Evolutionary conservation across 148 eudicot genomes (phyloP).

Genomic region (Vaccinium myrtillus): DNA sequence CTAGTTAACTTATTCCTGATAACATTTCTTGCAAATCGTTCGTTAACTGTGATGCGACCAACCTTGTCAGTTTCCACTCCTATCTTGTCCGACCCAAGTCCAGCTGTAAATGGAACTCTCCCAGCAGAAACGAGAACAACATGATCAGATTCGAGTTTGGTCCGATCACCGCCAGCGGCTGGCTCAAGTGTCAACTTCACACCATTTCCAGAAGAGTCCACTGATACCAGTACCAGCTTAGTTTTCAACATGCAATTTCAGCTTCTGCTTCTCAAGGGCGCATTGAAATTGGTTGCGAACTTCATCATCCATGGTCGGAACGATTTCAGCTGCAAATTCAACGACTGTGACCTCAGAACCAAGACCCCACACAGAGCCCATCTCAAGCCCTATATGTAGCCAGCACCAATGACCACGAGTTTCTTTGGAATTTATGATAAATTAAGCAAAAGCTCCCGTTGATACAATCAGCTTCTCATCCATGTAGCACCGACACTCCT

Average conservation of each 20-base stretch:
- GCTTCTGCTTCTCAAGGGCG: conserved; percentile 85
- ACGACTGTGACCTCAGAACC: conserved; percentile 92
- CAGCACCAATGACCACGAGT: conserved; percentile 90
- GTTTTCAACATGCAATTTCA: conserved; percentile 89
- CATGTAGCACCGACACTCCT: conserved; percentile 7
- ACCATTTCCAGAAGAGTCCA: conserved; percentile 54
- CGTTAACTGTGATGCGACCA: too few species aligned
- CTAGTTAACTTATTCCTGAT: neutral
- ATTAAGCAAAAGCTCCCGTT: conserved; percentile 74
- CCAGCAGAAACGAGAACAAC: too few species aligned
- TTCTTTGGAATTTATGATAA: conserved; percentile 77
- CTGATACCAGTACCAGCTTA: conserved; percentile 57
- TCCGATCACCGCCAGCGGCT: conserved; percentile 23
- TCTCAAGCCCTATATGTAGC: conserved; percentile 89
- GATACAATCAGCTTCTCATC: conserved; percentile 89
- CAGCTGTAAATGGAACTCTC: too few species aligned
- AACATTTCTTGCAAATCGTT: too few species aligned
- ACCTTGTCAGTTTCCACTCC: too few species aligned
- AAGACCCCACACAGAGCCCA: conserved; percentile 99
- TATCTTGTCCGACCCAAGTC: too few species aligned
- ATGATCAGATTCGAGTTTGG: too few species aligned
- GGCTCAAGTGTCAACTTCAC: conserved; percentile 82
- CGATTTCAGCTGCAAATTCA: conserved; percentile 80
- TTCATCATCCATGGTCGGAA: conserved; percentile 89
- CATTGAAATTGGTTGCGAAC: conserved; percentile 89